Conservation (phyloP, 2,329 filamentous ascomycete genomes). For the Emmonsiellopsis sp. region DNA sequence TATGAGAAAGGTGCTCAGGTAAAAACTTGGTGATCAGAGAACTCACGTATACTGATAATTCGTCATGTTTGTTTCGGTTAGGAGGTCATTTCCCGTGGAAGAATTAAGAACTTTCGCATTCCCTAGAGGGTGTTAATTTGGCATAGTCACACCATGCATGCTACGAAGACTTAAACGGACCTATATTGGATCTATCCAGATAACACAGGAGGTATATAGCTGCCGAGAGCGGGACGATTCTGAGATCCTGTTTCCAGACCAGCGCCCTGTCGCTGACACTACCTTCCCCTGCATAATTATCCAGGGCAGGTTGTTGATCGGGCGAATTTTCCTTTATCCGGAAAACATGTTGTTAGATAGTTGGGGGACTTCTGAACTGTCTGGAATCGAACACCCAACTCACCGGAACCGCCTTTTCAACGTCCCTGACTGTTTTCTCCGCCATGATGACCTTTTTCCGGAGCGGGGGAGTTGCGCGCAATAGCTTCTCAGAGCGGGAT, state of each 20-base stretch:
- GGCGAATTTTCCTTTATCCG: background rate
- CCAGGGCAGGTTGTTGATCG: background rate
- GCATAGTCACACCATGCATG: background rate
- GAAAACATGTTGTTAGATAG: background rate
- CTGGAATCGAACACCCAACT: background rate
- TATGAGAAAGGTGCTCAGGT: conserved; percentile 5
- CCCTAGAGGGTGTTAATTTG: conserved; percentile 18
- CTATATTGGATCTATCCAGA: conserved; percentile 60
- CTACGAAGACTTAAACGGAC: conserved; percentile 22
- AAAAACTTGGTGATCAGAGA: background rate
- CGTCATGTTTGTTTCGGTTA: conserved; percentile 53
- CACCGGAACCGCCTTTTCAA: background rate
- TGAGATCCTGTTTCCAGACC: conserved; percentile 51
- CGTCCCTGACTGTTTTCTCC: background rate
- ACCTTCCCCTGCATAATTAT: background rate
- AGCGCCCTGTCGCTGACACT: conserved; percentile 22
- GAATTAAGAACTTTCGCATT: conserved; percentile 60
- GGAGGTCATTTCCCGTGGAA: conserved; percentile 51
- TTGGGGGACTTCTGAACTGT: background rate
- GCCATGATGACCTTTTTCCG: background rate
- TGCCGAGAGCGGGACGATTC: conserved; percentile 56
- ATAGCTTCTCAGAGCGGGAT: background rate
- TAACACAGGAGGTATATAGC: conserved; percentile 60
- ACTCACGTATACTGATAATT: conserved; percentile 50
- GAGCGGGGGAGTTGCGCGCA: background rate